Conservation (phyloP, 2,329 filamentous ascomycete species). For the Pseudogymnoascus verrucosus region DNA sequence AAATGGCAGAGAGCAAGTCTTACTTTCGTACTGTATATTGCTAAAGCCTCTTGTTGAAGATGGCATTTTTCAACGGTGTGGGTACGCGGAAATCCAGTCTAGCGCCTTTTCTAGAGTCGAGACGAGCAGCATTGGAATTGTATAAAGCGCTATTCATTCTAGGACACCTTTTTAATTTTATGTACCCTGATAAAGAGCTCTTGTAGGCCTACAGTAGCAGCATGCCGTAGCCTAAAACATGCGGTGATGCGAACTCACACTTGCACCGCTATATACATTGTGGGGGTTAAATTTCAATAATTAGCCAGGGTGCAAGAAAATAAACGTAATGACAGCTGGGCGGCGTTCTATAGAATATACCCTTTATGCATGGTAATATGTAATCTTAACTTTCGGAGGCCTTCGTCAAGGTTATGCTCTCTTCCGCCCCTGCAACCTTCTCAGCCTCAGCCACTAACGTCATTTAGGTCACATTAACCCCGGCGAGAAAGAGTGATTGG, state of each 20-base stretch:
- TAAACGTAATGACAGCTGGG: not conserved
- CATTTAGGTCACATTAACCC: not conserved
- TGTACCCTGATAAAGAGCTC: not conserved
- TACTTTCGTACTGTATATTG: not conserved
- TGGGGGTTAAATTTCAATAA: no score
- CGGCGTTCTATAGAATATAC: not conserved
- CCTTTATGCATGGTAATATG: not conserved
- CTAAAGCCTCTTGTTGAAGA: not conserved
- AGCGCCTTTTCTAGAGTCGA: not conserved
- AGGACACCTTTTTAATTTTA: not conserved
- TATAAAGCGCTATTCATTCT: not conserved
- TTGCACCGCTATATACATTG: no score
- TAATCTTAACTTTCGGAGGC: no score
- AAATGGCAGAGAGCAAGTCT: not conserved
- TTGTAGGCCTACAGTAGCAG: not conserved
- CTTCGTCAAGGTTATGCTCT: not conserved
- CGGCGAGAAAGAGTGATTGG: no score
- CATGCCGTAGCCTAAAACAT: not conserved
- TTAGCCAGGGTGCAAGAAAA: no score
- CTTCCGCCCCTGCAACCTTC: not conserved
- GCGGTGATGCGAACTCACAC: not conserved
- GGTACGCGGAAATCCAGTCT: not conserved
- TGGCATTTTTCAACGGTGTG: not conserved
- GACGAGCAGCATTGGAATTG: not conserved
- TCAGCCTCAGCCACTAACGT: not conserved